Conservation (phyloP, 495 filamentous ascomycete species). For the Aspergillus ellipticus region DNA sequence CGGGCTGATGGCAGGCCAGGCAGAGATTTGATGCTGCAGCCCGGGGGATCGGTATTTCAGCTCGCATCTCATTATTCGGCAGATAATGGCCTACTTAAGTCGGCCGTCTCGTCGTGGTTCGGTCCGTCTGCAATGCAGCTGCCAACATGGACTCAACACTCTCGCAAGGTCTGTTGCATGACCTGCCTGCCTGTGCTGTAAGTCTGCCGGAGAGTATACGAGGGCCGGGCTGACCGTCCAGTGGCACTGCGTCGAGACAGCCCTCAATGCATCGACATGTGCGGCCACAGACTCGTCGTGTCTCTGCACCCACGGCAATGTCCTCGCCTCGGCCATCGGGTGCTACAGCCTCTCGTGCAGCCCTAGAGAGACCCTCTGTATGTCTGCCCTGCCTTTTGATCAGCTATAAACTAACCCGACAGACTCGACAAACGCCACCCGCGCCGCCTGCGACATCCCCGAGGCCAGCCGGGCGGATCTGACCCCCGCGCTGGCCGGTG, state of each 20-base stretch:
- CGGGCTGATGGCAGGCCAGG: too few relatives aligned
- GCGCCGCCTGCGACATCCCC: constrained; percentile 18
- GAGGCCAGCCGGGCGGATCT: constrained; percentile 9
- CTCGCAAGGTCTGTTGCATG: too few relatives aligned
- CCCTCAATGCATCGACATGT: constrained; percentile 5
- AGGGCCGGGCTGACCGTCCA: too few relatives aligned
- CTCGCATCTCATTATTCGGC: too few relatives aligned
- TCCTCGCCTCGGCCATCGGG: constrained; percentile 11
- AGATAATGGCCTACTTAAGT: too few relatives aligned
- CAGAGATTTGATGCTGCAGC: too few relatives aligned
- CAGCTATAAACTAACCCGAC: background rate
- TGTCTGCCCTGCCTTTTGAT: background rate
- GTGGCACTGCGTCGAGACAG: background rate
- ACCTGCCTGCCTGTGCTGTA: too few relatives aligned
- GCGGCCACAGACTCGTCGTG: constrained; percentile 6
- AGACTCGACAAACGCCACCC: constrained; percentile 22
- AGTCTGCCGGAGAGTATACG: too few relatives aligned
- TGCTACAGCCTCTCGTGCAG: constrained; percentile 12
- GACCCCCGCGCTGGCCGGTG: constrained; percentile 15
- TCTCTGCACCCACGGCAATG: constrained; percentile 6
- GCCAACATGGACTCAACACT: too few relatives aligned
- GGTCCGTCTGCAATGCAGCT: too few relatives aligned
- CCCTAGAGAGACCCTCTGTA: constrained; percentile 13
- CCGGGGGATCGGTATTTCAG: too few relatives aligned
- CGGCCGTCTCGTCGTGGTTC: too few relatives aligned